phyloP scores from a whole-genome alignment of 441 rosid genomes.

The Erodium chrysanthum region DNA sequence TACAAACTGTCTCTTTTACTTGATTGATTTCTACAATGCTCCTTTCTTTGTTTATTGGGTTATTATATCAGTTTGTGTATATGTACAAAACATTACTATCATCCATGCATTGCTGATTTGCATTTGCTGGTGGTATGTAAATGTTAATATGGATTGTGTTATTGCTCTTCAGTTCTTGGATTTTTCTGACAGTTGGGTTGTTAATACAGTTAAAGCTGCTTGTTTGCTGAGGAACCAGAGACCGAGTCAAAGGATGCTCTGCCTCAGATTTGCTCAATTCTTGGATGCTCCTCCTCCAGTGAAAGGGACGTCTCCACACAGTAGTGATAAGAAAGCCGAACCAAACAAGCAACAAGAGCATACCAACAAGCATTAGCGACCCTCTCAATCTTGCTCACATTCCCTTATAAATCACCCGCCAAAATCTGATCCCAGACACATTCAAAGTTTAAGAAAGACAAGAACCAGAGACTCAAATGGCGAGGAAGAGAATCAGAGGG shows the following conservation, averaged over 20 bases:
- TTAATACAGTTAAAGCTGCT: constrained; percentile 1
- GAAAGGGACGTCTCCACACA: constrained; percentile 20
- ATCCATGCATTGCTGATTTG: not conserved
- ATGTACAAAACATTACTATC: constrained; percentile 4
- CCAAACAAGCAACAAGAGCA: constrained; percentile 17
- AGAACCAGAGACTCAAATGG: not conserved
- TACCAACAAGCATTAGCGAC: constrained; percentile 19
- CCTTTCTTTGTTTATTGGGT: not conserved
- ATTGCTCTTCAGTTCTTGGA: not conserved
- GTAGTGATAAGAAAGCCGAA: constrained; percentile 22
- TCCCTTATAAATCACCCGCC: not conserved
- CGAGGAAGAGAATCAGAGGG: constrained; percentile 5
- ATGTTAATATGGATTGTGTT: no score
- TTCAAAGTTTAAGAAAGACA: not conserved
- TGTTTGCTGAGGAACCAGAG: not conserved
- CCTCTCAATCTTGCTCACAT: not conserved
- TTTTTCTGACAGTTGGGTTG: not conserved
- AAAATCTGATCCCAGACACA: not conserved
- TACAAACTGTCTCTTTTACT: constrained; percentile 14
- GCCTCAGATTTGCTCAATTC: constrained; percentile 4
- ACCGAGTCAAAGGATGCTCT: constrained; percentile 13
- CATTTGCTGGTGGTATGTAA: no score
- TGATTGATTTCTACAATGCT: constrained; percentile 20
- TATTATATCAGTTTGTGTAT: not conserved
- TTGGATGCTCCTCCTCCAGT: constrained; percentile 16